Base-by-base conservation (phyloP, 441 rosid genomes). In the Flueggea neowawraea region DNA sequence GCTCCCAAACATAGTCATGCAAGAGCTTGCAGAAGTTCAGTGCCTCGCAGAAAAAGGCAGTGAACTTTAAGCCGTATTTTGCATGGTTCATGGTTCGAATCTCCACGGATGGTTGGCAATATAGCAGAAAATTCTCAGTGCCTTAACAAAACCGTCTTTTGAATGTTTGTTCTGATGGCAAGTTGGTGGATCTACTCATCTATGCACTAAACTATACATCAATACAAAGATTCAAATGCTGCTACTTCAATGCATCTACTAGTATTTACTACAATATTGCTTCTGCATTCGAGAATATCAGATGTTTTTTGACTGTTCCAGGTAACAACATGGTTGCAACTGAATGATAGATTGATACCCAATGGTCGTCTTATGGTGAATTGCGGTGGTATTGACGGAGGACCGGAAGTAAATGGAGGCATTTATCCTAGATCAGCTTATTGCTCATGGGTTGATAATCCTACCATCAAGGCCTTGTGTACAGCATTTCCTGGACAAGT, bases 301-400 rank as follows among this genome's bases (percentile, higher is more conserved):
- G 17, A 45, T 55, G n/a, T n/a, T 55, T 8, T n/a, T 11, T 17
- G 16, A 59, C 16, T 59, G 11, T 16, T 14, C 59, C 71, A 88
- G 93, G 87, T 77, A 36, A 74, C 63, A 53, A 82, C 87, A 15
- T 92, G 98, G 96, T 52, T 71, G 62, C 75, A 82, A 28, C 58
- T 92, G 69, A 86, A 73, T 28, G 77, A 78, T 44, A 81, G 85
- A 72, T 61, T 92, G 74, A 77, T 84, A 79, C 86, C 85, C 16
- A 62, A 73, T 32, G 91, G 96, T 43, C 91, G 91, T 11, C 54
- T 89, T 5, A 89, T 92, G 90, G 91, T 84, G 72, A 90, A 89
- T 43, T 89, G 94, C 73, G 95, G 89, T 28, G 96, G 95, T 55
- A 73, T 81, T 55, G 59, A 75, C 51, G 65, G 53, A 66, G 78